Evolutionary conservation across 2,329 filamentous ascomycete species (phyloP).

Genomic region (Botrytis fragariae): DNA sequence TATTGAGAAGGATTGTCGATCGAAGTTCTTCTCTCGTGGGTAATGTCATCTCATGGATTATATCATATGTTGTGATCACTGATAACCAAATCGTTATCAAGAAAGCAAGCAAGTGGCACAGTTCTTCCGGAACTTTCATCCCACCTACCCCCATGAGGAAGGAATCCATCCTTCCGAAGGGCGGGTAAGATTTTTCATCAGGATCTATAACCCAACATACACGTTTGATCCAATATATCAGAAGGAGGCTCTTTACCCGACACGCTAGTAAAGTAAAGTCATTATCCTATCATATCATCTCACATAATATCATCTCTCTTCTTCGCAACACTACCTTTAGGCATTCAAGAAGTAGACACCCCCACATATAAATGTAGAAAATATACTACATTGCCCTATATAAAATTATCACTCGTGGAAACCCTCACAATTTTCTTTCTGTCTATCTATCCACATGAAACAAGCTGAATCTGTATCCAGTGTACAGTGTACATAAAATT

Average conservation of each 20-base stretch:
- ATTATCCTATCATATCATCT: background rate
- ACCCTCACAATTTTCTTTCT: too few relatives aligned
- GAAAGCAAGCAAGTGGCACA: background rate
- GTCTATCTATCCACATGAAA: background rate
- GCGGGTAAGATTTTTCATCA: background rate
- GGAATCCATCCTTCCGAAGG: constrained; percentile 9
- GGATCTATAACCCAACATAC: background rate
- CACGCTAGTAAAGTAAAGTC: background rate
- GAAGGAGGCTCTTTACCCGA: background rate
- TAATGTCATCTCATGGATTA: background rate
- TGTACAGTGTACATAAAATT: background rate
- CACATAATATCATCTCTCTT: background rate
- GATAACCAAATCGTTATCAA: background rate
- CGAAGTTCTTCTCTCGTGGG: background rate
- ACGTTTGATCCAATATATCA: background rate
- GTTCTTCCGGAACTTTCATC: background rate
- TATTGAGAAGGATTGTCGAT: background rate
- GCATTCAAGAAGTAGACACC: background rate
- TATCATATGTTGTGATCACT: background rate
- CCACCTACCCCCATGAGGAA: background rate
- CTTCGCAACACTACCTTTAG: background rate
- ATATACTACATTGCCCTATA: background rate
- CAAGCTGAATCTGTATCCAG: background rate
- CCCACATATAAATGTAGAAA: background rate
- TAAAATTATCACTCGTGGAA: background rate